These are phyloP conservation scores for Turritis glabra DNA, from an alignment of 345 rosid species.

Conservation along the genomic window DNA sequence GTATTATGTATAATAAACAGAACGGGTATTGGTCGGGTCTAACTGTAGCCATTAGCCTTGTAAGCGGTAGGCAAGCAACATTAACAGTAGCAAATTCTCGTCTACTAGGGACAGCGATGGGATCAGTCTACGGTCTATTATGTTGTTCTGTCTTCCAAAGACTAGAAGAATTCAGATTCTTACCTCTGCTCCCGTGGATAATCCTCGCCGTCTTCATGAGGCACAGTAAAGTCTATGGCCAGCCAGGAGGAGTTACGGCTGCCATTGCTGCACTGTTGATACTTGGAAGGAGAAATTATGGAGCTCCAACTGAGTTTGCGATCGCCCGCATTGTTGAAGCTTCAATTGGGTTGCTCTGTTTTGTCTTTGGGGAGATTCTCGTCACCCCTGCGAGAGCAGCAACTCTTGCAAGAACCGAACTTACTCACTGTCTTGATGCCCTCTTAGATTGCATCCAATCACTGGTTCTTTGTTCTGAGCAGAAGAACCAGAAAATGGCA, in stretches of 20 bases:
- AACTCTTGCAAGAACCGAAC: slow-evolving; percentile 53
- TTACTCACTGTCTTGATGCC: slow-evolving; percentile 40
- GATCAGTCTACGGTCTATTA: slow-evolving; percentile 69
- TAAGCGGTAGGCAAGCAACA: slow-evolving; percentile 57
- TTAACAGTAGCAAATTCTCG: slow-evolving; percentile 61
- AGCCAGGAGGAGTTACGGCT: slow-evolving; percentile 62
- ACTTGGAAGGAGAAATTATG: slow-evolving; percentile 63
- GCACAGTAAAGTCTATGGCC: slow-evolving; percentile 66
- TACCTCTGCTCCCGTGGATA: slow-evolving; percentile 68
- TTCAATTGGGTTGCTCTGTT: slow-evolving; percentile 59
- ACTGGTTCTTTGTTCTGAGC: slow-evolving; percentile 32
- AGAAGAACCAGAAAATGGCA: slow-evolving; percentile 37
- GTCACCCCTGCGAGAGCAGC: slow-evolving; percentile 57
- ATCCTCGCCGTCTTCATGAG: slow-evolving; percentile 55
- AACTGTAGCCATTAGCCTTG: slow-evolving; percentile 66
- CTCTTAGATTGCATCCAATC: slow-evolving; percentile 36
- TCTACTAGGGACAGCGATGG: slow-evolving; percentile 73
- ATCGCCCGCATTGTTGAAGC: slow-evolving; percentile 61
- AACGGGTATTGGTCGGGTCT: slow-evolving; percentile 83
- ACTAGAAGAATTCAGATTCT: slow-evolving; percentile 45
- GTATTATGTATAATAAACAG: slow-evolving; percentile 50
- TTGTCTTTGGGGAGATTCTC: slow-evolving; percentile 48
- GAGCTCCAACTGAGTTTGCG: slow-evolving; percentile 55
- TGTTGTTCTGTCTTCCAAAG: slow-evolving; percentile 50
- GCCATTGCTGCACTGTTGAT: slow-evolving; percentile 61